Percentiles rank a stretch among this genome's conserved stretches.
Evolutionary conservation across 257 asterid genomes (phyloP).

Genomic region (Cynanchum wilfordii): DNA sequence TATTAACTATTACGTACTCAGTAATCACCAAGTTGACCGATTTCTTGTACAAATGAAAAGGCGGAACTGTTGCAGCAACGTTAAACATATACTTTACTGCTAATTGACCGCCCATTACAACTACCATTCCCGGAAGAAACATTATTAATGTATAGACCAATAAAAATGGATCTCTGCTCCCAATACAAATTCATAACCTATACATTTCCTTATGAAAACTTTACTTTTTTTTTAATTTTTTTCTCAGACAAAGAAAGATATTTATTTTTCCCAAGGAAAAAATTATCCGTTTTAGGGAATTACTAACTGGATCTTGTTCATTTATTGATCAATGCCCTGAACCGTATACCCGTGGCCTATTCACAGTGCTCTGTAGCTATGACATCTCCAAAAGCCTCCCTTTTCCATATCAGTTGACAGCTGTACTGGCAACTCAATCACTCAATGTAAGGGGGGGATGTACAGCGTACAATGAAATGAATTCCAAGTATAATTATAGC

Average conservation of each 20-base stretch:
- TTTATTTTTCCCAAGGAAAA: neutral
- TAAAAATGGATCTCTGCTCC: neutral
- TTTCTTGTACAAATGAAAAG: neutral
- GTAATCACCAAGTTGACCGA: neutral
- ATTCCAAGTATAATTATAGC: too few species aligned
- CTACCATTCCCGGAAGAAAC: neutral
- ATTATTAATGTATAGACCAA: neutral
- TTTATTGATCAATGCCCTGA: neutral
- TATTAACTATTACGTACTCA: too few species aligned
- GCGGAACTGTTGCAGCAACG: neutral
- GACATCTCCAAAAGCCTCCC: neutral
- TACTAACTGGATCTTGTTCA: neutral
- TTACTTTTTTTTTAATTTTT: too few species aligned
- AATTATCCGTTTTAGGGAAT: neutral
- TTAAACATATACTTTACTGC: neutral
- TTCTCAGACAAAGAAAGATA: neutral
- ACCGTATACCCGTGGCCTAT: neutral
- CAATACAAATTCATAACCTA: neutral
- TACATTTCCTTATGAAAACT: too few species aligned
- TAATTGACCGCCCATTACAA: neutral
- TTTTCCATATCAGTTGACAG: neutral
- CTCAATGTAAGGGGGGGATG: too few species aligned
- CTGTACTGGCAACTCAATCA: neutral
- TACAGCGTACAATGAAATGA: too few species aligned
- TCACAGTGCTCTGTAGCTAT: neutral